Conservation (phyloP, 2,329 filamentous ascomycete species). For the Elsinoe australis region DNA sequence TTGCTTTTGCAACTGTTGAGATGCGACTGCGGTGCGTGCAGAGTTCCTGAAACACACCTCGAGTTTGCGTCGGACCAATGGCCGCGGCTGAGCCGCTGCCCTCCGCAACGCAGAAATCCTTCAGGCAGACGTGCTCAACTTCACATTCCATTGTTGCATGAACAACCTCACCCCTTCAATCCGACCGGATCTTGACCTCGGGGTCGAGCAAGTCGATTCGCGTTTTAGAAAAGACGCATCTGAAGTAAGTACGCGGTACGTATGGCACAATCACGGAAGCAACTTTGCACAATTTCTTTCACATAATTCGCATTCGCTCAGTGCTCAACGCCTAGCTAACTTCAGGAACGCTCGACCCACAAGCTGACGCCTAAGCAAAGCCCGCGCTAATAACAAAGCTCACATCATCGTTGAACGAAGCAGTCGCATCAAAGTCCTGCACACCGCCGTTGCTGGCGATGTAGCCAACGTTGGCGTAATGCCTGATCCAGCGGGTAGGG, state of each 20-base stretch:
- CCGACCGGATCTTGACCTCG: too few species aligned
- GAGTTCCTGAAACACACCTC: not conserved
- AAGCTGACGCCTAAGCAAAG: constrained; percentile 42
- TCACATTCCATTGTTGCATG: not conserved
- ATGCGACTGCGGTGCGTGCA: too few species aligned
- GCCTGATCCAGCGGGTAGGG: constrained; percentile 52
- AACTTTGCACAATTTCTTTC: too few species aligned
- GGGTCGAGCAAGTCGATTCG: too few species aligned
- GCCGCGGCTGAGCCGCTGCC: not conserved
- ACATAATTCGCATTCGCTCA: too few species aligned
- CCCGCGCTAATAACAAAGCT: constrained; percentile 43
- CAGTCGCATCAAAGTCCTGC: constrained; percentile 45
- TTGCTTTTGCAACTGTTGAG: too few species aligned
- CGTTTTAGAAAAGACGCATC: too few species aligned
- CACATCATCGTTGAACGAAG: constrained; percentile 48
- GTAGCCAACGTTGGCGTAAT: constrained; percentile 44
- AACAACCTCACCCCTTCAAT: constrained; percentile 3
- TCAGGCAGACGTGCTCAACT: not conserved
- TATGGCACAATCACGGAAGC: too few species aligned
- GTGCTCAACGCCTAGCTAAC: too few species aligned
- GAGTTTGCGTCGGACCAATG: not conserved
- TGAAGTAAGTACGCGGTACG: too few species aligned
- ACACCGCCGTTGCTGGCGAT: constrained; percentile 49
- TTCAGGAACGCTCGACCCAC: too few species aligned
- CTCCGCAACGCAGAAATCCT: too few species aligned